Conservation (phyloP, 345 rosid species). For the Eutrema japonicum region DNA sequence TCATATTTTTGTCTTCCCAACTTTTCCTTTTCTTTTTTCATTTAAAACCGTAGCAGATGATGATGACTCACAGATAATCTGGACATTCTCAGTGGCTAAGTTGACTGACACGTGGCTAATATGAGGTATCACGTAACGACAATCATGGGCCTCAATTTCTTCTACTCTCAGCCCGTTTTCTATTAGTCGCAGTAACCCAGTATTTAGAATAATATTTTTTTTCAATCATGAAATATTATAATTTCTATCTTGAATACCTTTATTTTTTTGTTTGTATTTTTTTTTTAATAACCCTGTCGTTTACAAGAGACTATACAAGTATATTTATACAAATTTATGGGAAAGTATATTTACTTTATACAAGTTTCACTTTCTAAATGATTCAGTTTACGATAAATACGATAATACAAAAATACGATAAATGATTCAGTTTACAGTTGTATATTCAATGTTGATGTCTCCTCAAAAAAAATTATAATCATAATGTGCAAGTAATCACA, state of each 20-base stretch:
- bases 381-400: no score
- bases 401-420: no score
- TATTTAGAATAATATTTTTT: background rate
- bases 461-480: background rate
- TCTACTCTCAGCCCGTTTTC: background rate
- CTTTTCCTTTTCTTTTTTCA: background rate
- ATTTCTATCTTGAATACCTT: no score
- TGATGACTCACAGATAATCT: conserved; percentile 14
- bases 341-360: no score
- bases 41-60: background rate
- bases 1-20: conserved; percentile 44
- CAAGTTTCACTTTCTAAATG: background rate
- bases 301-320: no score
- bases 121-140: background rate
- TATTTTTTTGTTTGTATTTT: no score
- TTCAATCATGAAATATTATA: no score
- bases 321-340: no score
- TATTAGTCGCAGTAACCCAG: background rate
- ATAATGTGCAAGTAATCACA: no score
- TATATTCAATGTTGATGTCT: background rate
- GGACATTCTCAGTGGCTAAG: conserved; percentile 29
- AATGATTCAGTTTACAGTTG: no score
- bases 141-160: conserved; percentile 25
- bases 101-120: conserved; percentile 28
- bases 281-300: no score